A percentile compares a stretch with the other conserved stretches of the same genome.
Conservation (phyloP, 768 basidiomycete species). For the Podaxis rugospora region DNA sequence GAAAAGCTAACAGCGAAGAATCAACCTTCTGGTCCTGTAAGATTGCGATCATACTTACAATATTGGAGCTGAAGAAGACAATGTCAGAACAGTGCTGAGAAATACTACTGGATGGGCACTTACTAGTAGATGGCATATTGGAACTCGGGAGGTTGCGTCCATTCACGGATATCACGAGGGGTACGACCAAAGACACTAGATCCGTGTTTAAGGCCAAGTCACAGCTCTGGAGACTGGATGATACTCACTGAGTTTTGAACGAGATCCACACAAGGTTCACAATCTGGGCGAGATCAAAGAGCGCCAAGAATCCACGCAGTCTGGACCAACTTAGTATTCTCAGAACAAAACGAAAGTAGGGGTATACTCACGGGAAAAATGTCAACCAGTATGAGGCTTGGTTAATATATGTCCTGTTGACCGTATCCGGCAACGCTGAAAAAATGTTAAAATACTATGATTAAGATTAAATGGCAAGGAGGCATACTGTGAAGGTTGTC, state of each 20-base stretch:
- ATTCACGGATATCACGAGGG: slow-evolving; percentile 85
- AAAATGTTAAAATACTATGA: not conserved
- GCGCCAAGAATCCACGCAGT: slow-evolving; percentile 87
- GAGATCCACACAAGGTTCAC: slow-evolving; percentile 83
- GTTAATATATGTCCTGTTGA: slow-evolving; percentile 87
- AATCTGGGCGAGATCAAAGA: slow-evolving; percentile 96
- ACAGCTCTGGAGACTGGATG: not conserved
- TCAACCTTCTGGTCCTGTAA: not conserved
- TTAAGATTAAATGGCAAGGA: not conserved
- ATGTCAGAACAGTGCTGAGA: slow-evolving; percentile 4
- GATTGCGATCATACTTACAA: slow-evolving; percentile 32
- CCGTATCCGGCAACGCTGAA: slow-evolving; percentile 60
- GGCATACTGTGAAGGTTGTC: slow-evolving; percentile 41
- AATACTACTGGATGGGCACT: slow-evolving; percentile 26
- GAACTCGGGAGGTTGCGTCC: slow-evolving; percentile 88
- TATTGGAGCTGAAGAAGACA: slow-evolving; percentile 42
- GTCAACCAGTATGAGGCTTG: slow-evolving; percentile 93
- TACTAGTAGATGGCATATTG: slow-evolving; percentile 83
- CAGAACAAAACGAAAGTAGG: not conserved
- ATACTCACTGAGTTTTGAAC: slow-evolving; percentile 72
- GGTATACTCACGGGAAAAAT: slow-evolving; percentile 76
- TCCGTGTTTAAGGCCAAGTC: not conserved
- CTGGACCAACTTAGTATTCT: slow-evolving; percentile 29
- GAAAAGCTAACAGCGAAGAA: slow-evolving; percentile 50
- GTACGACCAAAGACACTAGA: slow-evolving; percentile 78